These are phyloP conservation scores for Pseudogymnoascus sp. DNA, from an alignment of 2,329 filamentous ascomycete species.

Conservation along the genomic window DNA sequence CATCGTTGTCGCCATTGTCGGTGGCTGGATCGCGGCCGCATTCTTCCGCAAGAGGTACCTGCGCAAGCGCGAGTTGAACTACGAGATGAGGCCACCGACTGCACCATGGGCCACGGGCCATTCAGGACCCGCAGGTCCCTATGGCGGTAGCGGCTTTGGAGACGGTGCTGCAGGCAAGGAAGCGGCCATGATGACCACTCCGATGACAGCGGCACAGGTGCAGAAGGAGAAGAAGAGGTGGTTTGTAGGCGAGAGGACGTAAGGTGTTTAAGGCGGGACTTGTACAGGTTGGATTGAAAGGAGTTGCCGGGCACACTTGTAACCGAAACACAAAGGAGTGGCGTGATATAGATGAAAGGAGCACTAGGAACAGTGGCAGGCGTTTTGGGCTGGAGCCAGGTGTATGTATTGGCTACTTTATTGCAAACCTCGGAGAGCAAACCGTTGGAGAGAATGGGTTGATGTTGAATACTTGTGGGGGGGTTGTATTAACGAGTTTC, in stretches of 20 bases:
- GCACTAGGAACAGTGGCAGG: neutral
- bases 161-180: neutral
- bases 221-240: conserved; percentile 9
- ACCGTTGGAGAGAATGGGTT: neutral
- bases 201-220: conserved; percentile 1
- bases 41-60: conserved; percentile 68
- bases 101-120: conserved; percentile 23
- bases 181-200: neutral
- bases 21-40: conserved; percentile 59
- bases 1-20: conserved; percentile 59
- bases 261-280: neutral
- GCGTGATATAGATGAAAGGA: neutral
- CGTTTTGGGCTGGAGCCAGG: neutral
- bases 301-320: neutral
- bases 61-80: conserved; percentile 53
- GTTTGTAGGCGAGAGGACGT: conserved; percentile 4
- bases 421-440: neutral
- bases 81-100: conserved; percentile 30
- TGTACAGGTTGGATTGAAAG: neutral
- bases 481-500: conserved; percentile 7
- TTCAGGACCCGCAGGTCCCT: neutral
- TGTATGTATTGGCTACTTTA: neutral
- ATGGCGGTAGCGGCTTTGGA: neutral
- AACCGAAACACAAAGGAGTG: neutral
- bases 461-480: conserved; percentile 1